These are phyloP conservation scores for Pisolithus albus DNA, from an alignment of 768 basidiomycete genomes.

Conservation along the genomic window DNA sequence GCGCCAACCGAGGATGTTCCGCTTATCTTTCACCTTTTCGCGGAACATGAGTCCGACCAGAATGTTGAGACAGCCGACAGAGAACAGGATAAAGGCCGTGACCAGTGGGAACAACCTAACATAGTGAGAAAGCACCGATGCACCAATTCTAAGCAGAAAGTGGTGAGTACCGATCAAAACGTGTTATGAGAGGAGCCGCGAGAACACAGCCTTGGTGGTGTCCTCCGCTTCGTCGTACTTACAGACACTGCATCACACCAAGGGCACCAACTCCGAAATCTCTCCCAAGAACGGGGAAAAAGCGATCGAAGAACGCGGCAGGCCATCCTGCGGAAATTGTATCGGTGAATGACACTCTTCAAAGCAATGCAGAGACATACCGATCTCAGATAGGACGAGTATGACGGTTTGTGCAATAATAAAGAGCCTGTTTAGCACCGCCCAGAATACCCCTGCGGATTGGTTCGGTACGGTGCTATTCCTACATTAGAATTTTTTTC, in stretches of 20 bases:
- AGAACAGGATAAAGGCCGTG: conserved; percentile 79
- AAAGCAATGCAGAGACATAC: conserved; percentile 27
- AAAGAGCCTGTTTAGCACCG: conserved; percentile 77
- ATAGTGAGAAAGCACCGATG: conserved; percentile 66
- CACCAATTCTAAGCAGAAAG: conserved; percentile 43
- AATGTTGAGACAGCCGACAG: conserved; percentile 78
- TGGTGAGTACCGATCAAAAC: neutral
- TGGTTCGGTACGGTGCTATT: conserved; percentile 91
- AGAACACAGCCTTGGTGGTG: neutral
- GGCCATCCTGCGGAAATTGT: conserved; percentile 52
- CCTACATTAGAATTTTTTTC: conserved; percentile 19
- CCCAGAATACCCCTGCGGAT: conserved; percentile 88
- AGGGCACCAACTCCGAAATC: conserved; percentile 83
- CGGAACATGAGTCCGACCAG: conserved; percentile 77
- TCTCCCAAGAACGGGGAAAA: conserved; percentile 84
- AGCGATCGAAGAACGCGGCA: conserved; percentile 70
- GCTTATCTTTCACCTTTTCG: conserved; percentile 54
- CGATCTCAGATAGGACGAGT: conserved; percentile 43
- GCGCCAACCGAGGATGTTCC: conserved; percentile 64
- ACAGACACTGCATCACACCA: conserved; percentile 84
- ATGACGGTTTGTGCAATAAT: conserved; percentile 76
- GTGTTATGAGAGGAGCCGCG: neutral
- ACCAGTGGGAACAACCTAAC: conserved; percentile 83
- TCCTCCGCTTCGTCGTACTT: conserved; percentile 21
- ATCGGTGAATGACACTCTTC: neutral